A percentile compares a stretch with the other conserved stretches of the same genome.
phyloP scores from a whole-genome alignment of 1,284 basidiomycete species.

The Malassezia psittaci region DNA sequence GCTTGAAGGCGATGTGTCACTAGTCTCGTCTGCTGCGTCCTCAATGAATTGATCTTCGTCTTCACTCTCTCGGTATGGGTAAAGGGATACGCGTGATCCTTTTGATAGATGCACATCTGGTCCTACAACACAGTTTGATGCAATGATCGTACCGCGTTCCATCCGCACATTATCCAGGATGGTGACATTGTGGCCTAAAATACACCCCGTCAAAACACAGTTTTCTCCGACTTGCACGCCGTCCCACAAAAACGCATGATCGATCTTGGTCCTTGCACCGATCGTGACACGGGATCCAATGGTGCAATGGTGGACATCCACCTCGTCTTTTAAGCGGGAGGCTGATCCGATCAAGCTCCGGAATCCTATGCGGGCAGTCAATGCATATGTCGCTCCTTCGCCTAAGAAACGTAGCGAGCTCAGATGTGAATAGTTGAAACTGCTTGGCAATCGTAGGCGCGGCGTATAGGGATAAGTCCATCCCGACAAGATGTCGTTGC shows the following conservation, averaged over 20 bases:
- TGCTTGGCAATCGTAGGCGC: slow-evolving; percentile 71
- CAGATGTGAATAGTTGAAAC: slow-evolving; percentile 40
- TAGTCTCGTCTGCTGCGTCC: slow-evolving; percentile 19
- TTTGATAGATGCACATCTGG: slow-evolving; percentile 56
- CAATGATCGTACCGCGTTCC: slow-evolving; percentile 49
- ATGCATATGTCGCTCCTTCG: slow-evolving; percentile 23
- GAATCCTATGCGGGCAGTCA: slow-evolving; percentile 24
- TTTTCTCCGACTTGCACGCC: slow-evolving; percentile 55
- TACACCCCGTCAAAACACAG: slow-evolving; percentile 58
- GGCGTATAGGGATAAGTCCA: slow-evolving; percentile 93
- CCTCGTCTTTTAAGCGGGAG: slow-evolving; percentile 52
- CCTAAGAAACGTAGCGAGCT: slow-evolving; percentile 27
- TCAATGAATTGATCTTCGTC: slow-evolving; percentile 26
- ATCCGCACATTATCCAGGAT: slow-evolving; percentile 61
- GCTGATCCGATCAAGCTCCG: slow-evolving; percentile 25
- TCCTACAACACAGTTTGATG: slow-evolving; percentile 42
- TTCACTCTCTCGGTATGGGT: slow-evolving; percentile 22
- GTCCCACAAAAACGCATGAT: slow-evolving; percentile 33
- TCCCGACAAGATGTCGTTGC: slow-evolving; percentile 76
- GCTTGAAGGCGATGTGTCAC: slow-evolving; percentile 5
- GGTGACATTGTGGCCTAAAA: slow-evolving; percentile 62
- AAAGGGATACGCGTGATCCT: slow-evolving; percentile 62
- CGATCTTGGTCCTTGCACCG: slow-evolving; percentile 48
- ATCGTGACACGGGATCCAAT: slow-evolving; percentile 66
- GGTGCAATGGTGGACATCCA: slow-evolving; percentile 60